Conservation (phyloP, 768 basidiomycete species). For the Filobasidium wieringae region DNA sequence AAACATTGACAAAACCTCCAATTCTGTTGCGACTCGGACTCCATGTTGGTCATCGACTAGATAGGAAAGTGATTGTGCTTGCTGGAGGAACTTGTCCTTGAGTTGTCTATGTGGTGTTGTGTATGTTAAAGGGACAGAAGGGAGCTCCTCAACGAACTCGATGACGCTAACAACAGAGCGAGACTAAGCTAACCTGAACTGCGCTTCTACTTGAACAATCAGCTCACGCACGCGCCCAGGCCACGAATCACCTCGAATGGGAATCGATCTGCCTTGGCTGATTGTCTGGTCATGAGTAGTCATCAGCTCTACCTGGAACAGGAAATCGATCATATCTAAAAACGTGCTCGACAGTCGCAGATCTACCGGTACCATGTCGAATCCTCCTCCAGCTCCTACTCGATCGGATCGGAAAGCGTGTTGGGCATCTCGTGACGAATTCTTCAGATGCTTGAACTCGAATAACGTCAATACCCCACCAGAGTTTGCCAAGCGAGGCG, state of each 20-base stretch:
- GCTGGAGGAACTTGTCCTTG: background rate
- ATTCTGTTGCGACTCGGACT: constrained; percentile 2
- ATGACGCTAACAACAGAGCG: background rate
- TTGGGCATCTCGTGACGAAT: constrained; percentile 73
- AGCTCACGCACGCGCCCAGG: no score
- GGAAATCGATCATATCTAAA: constrained; percentile 21
- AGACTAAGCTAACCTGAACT: no score
- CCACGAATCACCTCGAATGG: no score
- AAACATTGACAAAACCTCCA: constrained; percentile 99
- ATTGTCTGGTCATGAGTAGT: no score
- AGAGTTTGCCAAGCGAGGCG: constrained; percentile 2
- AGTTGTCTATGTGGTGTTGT: background rate
- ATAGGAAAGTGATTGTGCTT: background rate
- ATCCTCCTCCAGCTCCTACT: constrained; percentile 35
- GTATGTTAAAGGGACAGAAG: background rate
- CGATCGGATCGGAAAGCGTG: constrained; percentile 65
- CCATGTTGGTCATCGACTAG: background rate
- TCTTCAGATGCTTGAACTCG: constrained; percentile 69
- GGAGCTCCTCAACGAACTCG: background rate
- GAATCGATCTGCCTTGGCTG: no score
- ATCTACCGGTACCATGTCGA: constrained; percentile 17
- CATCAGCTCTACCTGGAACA: no score
- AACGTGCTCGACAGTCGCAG: constrained; percentile 15
- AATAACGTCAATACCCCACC: constrained; percentile 9
- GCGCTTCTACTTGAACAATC: no score